Evolutionary conservation across 176 grass and related monocot genomes (phyloP), one percentile per base, ranked within the genome.

Genomic region (Saccharum officinarum): DNA sequence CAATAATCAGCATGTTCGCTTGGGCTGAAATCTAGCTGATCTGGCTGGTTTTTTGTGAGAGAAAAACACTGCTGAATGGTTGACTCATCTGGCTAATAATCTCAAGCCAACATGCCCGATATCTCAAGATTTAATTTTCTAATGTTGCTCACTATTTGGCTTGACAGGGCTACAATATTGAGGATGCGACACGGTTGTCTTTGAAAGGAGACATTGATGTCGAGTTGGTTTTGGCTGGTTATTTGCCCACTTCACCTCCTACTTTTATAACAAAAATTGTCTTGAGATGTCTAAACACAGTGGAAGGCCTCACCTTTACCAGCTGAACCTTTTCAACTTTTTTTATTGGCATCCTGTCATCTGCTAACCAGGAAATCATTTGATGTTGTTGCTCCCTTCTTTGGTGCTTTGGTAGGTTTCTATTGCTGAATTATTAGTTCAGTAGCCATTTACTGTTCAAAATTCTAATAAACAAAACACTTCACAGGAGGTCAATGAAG

Each of bases 361-460:
- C 38, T 39, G 38, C 38, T 39, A 39, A 39, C 38, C 6, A 39
- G 38, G 38, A 39, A 7, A 39, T 84, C 87, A 65, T 57, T 81
- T 49, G 80, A 84, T 74, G 67, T 79, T 9, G 42, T 88, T 11
- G 81, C 87, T 49, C 75, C 81, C 54, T 88, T 88, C 69, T 88
- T 80, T 84, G 87, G 79, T 64, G 81, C 87, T 22, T 52, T 88
- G 87, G 87, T 88, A 80, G 4, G 77, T 54, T 65, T 80, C n/a
- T 49, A 23, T n/a, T 26, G 0, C 5, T 26, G 22, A 44, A 45
- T 72, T 26, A 26, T 45, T 45, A 15, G 39, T 11, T 14, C 44
- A 64, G 13, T 45, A 79, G 8, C 22, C 8, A 41, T 41, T 41
- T 78, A 28, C n/a, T 18, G 13, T 63, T 26, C 13, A 7, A 45